Base-by-base conservation (phyloP, 257 asterid species). In the Leonotis leonurus region DNA sequence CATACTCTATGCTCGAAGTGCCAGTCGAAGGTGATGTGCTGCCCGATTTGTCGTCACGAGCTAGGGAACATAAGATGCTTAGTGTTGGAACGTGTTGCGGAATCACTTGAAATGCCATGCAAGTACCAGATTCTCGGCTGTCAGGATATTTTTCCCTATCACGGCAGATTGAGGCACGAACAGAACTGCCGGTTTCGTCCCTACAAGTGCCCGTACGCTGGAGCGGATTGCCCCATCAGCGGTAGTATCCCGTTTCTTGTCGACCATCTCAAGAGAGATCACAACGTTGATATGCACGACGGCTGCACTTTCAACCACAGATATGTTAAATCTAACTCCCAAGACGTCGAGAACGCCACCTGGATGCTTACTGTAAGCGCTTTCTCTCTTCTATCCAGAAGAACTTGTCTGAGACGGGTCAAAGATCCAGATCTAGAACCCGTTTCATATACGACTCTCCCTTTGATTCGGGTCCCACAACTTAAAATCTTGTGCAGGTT, bases 11-110 rank as follows among this genome's bases (percentile, higher is more conserved):
- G 87, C 73, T 75, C 77, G 6, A 78, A 73, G 66, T 81, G 87
- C 71, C 81, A 78, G 67, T 50, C 75, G 2, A 75, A 75, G 55
- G 73, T 78, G 18, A 75, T 60, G 1, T 57, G 78, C 39, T 81
- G 87, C 80, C 84, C 87, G 11, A 76, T 78, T 39, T 81, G 87
- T 17, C 82, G 84, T 16, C 82, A 62, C 3, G 84, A 76, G 44
- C 82, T 81, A 8, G 87, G 87, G 40, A 81, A 78, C 70, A 81
- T 81, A 68, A 73, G 87, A 66, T 81, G 87, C 65, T 75, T 78
- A 71, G 87, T 82, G 2, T 69, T 81, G 74, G 87, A 81, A 59
- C 74, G 80, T 62, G 81, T 81, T 13, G 87, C 82, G 3, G 82
- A 78, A 48, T 75, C 87, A 11, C 80, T 81, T 12, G 87, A 81